Conservation (phyloP, 2,329 filamentous ascomycete species). For the Aspergillus alliaceus region DNA sequence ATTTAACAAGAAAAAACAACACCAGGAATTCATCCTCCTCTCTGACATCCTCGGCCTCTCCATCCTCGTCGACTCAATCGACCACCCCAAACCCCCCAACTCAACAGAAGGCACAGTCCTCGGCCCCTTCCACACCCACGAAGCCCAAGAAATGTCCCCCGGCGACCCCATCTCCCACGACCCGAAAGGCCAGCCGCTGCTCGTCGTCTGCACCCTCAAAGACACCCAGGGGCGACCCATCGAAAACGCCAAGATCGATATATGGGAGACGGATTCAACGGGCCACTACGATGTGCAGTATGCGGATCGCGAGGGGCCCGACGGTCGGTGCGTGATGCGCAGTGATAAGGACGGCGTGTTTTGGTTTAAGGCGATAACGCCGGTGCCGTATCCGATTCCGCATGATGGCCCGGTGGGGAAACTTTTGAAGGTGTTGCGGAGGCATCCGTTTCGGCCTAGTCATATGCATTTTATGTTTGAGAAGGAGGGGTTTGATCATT, state of each 20-base stretch:
- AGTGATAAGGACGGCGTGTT: conserved; percentile 72
- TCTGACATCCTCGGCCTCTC: conserved; percentile 78
- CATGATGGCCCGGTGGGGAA: conserved; percentile 80
- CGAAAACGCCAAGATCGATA: conserved; percentile 68
- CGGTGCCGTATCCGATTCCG: conserved; percentile 82
- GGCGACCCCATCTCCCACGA: conserved; percentile 68
- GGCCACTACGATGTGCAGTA: conserved; percentile 83
- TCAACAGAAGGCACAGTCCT: conserved; percentile 78
- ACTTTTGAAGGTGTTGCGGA: conserved; percentile 62
- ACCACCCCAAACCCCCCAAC: conserved; percentile 72
- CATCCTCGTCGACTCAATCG: conserved; percentile 77
- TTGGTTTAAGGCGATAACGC: conserved; percentile 82
- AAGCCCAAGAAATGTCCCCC: conserved; percentile 58
- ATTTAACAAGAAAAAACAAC: too few species aligned
- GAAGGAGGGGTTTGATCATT: conserved; percentile 72
- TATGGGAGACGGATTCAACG: conserved; percentile 82
- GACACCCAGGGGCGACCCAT: conserved; percentile 66
- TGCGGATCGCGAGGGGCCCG: conserved; percentile 60
- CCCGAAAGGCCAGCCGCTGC: conserved; percentile 65
- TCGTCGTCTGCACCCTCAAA: conserved; percentile 71
- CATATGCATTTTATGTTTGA: conserved; percentile 91
- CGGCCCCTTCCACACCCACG: conserved; percentile 81
- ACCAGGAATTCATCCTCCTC: conserved; percentile 75
- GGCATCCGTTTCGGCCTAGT: conserved; percentile 75
- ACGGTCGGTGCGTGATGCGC: conserved; percentile 70